Conservation (phyloP, 805 yeast species). For the Lipomyces starkeyi region DNA sequence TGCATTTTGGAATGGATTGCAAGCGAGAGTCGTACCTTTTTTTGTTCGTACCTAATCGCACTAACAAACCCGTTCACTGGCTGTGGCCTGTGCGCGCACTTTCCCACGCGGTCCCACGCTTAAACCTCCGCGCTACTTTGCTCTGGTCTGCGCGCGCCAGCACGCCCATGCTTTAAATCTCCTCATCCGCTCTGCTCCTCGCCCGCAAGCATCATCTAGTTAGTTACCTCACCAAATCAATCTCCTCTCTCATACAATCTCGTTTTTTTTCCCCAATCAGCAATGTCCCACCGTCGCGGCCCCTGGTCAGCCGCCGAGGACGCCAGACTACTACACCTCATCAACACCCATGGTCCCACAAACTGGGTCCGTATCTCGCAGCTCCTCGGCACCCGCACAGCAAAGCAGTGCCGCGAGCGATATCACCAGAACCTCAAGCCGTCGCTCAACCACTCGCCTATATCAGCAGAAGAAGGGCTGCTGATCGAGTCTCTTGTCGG, state of each 20-base stretch:
- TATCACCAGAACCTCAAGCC: conserved; percentile 93
- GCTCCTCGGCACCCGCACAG: conserved; percentile 74
- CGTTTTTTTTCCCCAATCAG: not conserved
- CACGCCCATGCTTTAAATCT: too few species aligned
- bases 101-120: too few species aligned
- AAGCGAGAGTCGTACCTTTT: too few species aligned
- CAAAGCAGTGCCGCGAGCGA: conserved; percentile 90
- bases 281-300: conserved; percentile 51
- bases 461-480: conserved; percentile 81
- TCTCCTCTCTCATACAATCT: not conserved
- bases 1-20: too few species aligned
- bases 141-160: too few species aligned
- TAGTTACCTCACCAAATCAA: too few species aligned
- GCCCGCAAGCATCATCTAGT: too few species aligned
- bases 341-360: conserved; percentile 73
- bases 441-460: conserved; percentile 77
- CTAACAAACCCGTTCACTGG: too few species aligned
- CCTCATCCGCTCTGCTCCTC: too few species aligned
- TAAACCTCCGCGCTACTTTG: too few species aligned
- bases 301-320: conserved; percentile 94
- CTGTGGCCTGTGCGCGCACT: too few species aligned
- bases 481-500: conserved; percentile 79
- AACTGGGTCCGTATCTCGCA: conserved; percentile 90
- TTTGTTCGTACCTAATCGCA: too few species aligned
- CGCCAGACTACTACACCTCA: conserved; percentile 69